phyloP scores from a whole-genome alignment of 75 land plant species.

The Pinus albicaulis region DNA sequence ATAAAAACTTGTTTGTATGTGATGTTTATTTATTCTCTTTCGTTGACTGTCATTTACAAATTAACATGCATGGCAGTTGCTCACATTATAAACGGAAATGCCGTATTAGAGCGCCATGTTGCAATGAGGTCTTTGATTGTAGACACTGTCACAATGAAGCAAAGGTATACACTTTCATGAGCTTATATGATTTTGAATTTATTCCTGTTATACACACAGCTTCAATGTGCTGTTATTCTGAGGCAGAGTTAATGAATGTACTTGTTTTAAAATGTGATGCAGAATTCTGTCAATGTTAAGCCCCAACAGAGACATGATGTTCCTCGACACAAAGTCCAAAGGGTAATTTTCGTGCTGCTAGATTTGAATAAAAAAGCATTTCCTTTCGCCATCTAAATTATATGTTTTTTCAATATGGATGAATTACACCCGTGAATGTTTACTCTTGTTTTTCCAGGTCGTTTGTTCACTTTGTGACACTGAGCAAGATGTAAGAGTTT shows the following conservation, averaged over 20 bases:
- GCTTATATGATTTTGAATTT: not conserved
- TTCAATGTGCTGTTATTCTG: not conserved
- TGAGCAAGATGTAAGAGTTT: slow-evolving; percentile 66
- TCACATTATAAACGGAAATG: slow-evolving; percentile 76
- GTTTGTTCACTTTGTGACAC: slow-evolving; percentile 72
- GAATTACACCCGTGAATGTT: not conserved
- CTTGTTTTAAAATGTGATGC: not conserved
- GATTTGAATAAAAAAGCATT: not conserved
- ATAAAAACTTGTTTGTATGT: not conserved
- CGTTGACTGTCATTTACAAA: not conserved
- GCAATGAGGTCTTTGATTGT: slow-evolving; percentile 81
- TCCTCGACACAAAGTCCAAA: slow-evolving; percentile 45
- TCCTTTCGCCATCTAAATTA: not conserved
- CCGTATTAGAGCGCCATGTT: slow-evolving; percentile 79
- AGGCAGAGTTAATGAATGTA: not conserved
- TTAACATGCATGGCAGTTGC: slow-evolving; percentile 38
- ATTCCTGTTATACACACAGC: not conserved
- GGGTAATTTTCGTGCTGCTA: slow-evolving; percentile 18
- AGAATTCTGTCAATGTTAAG: slow-evolving; percentile 42
- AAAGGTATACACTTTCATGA: slow-evolving; percentile 31
- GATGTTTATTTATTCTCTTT: not conserved
- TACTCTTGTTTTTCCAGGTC: slow-evolving; percentile 34
- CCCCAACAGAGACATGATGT: slow-evolving; percentile 53
- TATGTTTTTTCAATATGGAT: not conserved
- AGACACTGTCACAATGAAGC: slow-evolving; percentile 91